Conservation (phyloP, 2,329 filamentous ascomycete genomes). For the Cadophora gregata region DNA sequence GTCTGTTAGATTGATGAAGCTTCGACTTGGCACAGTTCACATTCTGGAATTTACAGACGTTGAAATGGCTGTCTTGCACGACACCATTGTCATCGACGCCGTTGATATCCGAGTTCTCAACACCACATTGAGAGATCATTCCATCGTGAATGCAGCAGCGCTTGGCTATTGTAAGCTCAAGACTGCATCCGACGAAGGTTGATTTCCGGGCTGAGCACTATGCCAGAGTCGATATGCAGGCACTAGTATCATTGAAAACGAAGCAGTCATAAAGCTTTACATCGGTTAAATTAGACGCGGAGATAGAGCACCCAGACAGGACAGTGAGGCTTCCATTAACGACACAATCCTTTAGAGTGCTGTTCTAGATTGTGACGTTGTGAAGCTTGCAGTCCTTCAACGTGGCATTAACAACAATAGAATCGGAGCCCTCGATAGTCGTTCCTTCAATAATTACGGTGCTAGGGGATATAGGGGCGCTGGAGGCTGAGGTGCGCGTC, state of each 20-base stretch:
- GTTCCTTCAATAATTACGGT: neutral
- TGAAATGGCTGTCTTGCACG: neutral
- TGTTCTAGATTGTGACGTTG: neutral
- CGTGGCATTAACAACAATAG: neutral
- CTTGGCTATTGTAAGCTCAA: neutral
- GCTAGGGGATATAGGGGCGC: neutral
- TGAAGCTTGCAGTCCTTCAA: neutral
- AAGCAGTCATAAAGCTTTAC: neutral
- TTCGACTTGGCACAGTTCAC: neutral
- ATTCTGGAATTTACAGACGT: neutral
- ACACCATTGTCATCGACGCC: neutral
- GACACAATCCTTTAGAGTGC: neutral
- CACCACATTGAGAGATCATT: neutral
- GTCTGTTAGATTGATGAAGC: neutral
- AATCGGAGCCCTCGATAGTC: neutral
- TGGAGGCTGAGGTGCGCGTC: neutral
- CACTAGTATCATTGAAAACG: neutral
- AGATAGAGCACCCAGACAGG: neutral
- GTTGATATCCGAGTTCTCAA: neutral
- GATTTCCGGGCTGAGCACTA: neutral
- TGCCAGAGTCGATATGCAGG: neutral
- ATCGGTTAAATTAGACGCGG: neutral
- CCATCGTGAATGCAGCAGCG: neutral
- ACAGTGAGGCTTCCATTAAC: neutral
- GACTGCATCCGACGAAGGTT: neutral